Base-by-base conservation (phyloP, 2,329 filamentous ascomycete species). In the Penicillium sp. region DNA sequence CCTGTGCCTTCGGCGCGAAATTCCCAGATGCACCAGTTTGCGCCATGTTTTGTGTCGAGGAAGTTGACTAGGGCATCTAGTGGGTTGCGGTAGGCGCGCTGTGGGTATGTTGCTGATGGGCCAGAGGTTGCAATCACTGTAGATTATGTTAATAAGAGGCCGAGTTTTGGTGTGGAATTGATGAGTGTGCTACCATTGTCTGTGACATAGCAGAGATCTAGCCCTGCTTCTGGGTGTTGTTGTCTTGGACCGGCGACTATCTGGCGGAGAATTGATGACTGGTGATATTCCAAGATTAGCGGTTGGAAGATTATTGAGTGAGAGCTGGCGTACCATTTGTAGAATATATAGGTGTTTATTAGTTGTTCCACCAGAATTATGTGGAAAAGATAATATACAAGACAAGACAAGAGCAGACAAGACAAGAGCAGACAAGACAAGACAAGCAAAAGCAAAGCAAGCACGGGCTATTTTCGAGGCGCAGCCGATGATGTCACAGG, bases 181-280 rank as follows among this genome's bases (percentile, higher is more conserved):
- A 12, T 35, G 12, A 13, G 45, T 27, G 50, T 57, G 67, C 60
- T 66, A 79, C 73, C 90, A 69, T 89, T 86, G 69, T 93, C 86
- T 0, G 92, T 96, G 37, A 97, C 93, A 76, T 99, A 99, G 81
- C 93, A 97, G 45, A 99, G 84, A 73, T 99, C 94, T 27, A 99
- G 83, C 6, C 90, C 89, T 8, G 93, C 89, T 79, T 97, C 93
- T 31, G 89, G 84, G 73, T 97, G 93, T 67, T 88, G 86, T 59
- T 88, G 82, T 64, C 94, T 86, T 13, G 94, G 93, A 10, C 93
- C 89, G 45, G 94, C 92, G 61, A 97, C 91, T 63, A 97, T 90
- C 73, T 96, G 91, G 67, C 93, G 90, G 65, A 97, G 84, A 61
- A 97, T 78, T 23, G 88, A 91, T 54, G 89, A 83, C 90, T 81